Evolutionary conservation across 192 early-diverging fungal genomes (phyloP), one percentile per base, ranked within the genome.

Genomic region (Coemansia sp.): DNA sequence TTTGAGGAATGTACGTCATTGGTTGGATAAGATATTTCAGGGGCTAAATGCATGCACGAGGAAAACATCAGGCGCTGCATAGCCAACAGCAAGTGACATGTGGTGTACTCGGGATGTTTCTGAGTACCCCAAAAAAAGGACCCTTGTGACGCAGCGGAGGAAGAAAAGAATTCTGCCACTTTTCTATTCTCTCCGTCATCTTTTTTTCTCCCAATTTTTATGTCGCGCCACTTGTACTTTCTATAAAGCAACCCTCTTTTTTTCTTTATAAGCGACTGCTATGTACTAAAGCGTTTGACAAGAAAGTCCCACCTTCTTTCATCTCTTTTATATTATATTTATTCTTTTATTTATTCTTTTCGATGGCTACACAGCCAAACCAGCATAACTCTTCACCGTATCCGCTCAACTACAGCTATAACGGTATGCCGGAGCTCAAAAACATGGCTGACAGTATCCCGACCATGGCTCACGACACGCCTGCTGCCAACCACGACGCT

Each of bases 381-480:
- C 55, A 38, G 11, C 64, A 32, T 21, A 48, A 19, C 19, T 48
- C n/a, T 48, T 48, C 19, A 32, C 57, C 67, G 3, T 70, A 70
- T 34, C 25, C 62, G 17, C 59, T 67, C 34, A 81, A 72, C 64
- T 81, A 81, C 25, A 76, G 70, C 63, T 76, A 60, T 50, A 71
- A 74, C 27, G 79, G 79, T 11, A 76, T 81, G 79, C 50, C 73
- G 10, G 66, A 81, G 48, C 53, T 81, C 29, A 63, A 67, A 53
- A 69, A 32, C 19, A 72, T 64, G 19, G 25, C 7, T 23, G 77
- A 71, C 5, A 36, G 44, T 11, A 46, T 74, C 23, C 71, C 76
- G 10, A 42, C 59, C 45, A 59, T 67, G 14, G 41, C 34, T 12
- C 65, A 62, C 2, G 66, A 64, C 37, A 6, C n/a, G 39, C 14